These are phyloP conservation scores for Penicillium argentinense DNA, from an alignment of 495 filamentous ascomycete genomes.

Conservation along the genomic window DNA sequence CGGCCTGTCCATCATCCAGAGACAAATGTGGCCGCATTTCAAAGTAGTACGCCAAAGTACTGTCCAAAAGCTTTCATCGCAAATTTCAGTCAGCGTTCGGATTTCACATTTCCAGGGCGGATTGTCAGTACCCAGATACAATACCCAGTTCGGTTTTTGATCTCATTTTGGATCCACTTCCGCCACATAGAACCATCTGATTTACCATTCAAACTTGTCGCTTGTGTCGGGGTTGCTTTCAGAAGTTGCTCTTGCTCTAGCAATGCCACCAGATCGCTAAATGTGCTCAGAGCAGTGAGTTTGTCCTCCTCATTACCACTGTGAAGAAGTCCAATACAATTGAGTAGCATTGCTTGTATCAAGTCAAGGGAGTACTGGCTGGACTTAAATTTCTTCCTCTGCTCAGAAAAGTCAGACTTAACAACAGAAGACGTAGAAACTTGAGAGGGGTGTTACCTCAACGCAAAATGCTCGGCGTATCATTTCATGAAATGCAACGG, in stretches of 20 bases:
- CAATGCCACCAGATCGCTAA: conserved; percentile 36
- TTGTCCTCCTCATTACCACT: conserved; percentile 31
- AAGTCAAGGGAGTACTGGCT: conserved; percentile 30
- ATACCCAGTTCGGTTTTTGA: conserved; percentile 42
- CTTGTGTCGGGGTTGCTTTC: background rate
- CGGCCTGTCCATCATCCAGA: conserved; percentile 43
- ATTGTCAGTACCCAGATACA: conserved; percentile 41
- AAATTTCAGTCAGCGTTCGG: conserved; percentile 8
- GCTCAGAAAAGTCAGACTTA: background rate
- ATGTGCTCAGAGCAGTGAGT: conserved; percentile 23
- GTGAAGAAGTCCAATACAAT: conserved; percentile 44
- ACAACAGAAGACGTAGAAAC: background rate
- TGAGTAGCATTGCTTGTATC: conserved; percentile 38
- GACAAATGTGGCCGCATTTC: conserved; percentile 36
- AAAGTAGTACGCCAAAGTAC: conserved; percentile 44
- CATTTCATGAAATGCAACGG: conserved; percentile 44
- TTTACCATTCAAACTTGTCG: background rate
- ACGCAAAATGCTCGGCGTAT: conserved; percentile 39
- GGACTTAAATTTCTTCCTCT: conserved; percentile 29
- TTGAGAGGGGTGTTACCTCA: conserved; percentile 26
- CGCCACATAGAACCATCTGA: conserved; percentile 23
- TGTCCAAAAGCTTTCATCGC: conserved; percentile 40
- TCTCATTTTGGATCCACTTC: conserved; percentile 36
- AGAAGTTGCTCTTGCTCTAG: conserved; percentile 27
- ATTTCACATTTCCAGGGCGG: background rate